phyloP scores from a whole-genome alignment of 106 monocot species.

The Dendrobium nobile region DNA sequence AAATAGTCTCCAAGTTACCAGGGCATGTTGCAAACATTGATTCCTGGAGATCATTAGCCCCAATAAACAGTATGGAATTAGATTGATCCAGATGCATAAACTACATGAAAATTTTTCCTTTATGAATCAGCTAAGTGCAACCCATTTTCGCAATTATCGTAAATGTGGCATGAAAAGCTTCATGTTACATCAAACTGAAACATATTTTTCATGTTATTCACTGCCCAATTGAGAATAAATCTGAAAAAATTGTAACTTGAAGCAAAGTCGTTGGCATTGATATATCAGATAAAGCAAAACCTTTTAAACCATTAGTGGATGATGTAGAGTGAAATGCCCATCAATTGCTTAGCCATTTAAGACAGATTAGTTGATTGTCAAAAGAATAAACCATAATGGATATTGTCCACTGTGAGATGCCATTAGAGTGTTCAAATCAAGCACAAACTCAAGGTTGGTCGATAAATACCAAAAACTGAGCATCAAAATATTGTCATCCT shows the following conservation, averaged over 20 bases:
- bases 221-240: background rate
- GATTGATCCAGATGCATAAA: background rate
- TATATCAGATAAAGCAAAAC: background rate
- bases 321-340: background rate
- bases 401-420: background rate
- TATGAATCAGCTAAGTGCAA: background rate
- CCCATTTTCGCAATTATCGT: background rate
- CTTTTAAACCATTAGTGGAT: background rate
- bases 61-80: background rate
- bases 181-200: background rate
- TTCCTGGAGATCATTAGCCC: slow-evolving; percentile 21
- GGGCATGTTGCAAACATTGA: slow-evolving; percentile 19
- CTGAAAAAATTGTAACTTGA: background rate
- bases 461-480: background rate
- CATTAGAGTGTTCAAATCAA: background rate
- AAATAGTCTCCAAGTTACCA: slow-evolving; percentile 27
- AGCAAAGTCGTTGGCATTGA: background rate
- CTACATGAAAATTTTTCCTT: background rate
- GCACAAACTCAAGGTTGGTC: background rate
- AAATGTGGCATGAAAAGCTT: background rate
- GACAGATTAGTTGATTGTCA: background rate
- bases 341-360: background rate
- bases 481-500: background rate
- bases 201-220: slow-evolving; percentile 1
- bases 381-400: background rate